phyloP scores from a whole-genome alignment of 805 yeast species.

The Candida peoriensis region DNA sequence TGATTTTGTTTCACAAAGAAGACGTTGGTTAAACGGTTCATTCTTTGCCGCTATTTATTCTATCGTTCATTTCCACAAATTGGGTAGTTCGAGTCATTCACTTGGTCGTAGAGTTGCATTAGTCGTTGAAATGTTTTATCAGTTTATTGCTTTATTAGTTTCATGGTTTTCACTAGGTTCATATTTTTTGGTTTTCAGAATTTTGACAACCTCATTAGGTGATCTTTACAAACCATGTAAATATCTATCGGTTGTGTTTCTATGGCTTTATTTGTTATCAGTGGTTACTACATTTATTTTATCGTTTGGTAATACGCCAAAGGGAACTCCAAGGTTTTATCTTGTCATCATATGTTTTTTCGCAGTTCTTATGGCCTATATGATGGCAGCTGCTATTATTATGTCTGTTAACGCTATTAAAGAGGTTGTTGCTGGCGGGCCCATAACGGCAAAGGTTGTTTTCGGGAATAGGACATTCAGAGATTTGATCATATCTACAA shows the following conservation, averaged over 20 bases:
- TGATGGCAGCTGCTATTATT: constrained; percentile 81
- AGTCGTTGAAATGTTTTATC: constrained; percentile 76
- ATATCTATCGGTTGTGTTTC: constrained; percentile 68
- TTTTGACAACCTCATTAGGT: constrained; percentile 75
- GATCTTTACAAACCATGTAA: constrained; percentile 69
- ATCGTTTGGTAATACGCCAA: constrained; percentile 91
- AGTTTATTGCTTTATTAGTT: constrained; percentile 64
- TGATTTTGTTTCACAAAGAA: constrained; percentile 84
- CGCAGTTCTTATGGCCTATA: constrained; percentile 83
- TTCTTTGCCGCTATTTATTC: constrained; percentile 92
- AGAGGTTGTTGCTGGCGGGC: constrained; percentile 31
- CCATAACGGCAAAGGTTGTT: constrained; percentile 37
- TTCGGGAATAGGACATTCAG: constrained; percentile 71
- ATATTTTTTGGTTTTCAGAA: constrained; percentile 84
- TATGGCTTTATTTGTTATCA: constrained; percentile 82
- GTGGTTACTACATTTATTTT: constrained; percentile 81
- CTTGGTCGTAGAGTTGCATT: constrained; percentile 60
- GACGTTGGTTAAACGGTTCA: constrained; percentile 97
- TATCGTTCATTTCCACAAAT: constrained; percentile 67
- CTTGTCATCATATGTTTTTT: constrained; percentile 69
- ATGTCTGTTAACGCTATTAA: constrained; percentile 72
- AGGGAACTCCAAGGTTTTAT: constrained; percentile 81
- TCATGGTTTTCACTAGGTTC: constrained; percentile 94
- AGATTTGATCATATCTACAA: constrained; percentile 80
- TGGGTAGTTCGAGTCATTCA: constrained; percentile 70